phyloP scores from a whole-genome alignment of 2,329 filamentous ascomycete species.

The Penicillium sclerotigenum region DNA sequence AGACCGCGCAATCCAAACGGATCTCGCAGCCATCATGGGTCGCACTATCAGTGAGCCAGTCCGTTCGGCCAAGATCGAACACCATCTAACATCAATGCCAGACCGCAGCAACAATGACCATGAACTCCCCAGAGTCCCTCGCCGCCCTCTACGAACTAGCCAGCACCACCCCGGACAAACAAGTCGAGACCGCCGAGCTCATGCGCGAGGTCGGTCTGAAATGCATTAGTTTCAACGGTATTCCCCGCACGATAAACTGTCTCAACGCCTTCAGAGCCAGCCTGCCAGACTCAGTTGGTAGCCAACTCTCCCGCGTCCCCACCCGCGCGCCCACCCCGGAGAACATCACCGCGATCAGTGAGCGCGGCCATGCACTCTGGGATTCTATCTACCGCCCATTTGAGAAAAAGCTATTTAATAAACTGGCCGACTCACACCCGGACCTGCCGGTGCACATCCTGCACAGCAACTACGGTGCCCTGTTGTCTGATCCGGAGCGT shows the following conservation, averaged over 20 bases:
- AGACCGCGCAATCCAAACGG: constrained; percentile 59
- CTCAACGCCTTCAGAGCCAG: constrained; percentile 67
- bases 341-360: constrained; percentile 55
- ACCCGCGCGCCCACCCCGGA: constrained; percentile 53
- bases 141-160: constrained; percentile 19
- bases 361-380: constrained; percentile 67
- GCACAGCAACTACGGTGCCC: constrained; percentile 67
- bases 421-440: constrained; percentile 72
- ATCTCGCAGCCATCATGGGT: constrained; percentile 66
- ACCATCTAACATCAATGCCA: constrained; percentile 32
- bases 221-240: constrained; percentile 51
- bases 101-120: constrained; percentile 79
- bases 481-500: constrained; percentile 64
- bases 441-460: constrained; percentile 80
- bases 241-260: constrained; percentile 79
- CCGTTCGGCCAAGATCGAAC: neutral
- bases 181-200: constrained; percentile 37
- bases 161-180: constrained; percentile 18
- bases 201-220: constrained; percentile 48
- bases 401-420: constrained; percentile 65
- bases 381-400: constrained; percentile 73
- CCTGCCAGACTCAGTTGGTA: constrained; percentile 57
- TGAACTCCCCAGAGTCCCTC: constrained; percentile 74
- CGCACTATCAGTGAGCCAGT: constrained; percentile 55
- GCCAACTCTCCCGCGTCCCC: constrained; percentile 54